Base-by-base conservation (phyloP, 1,284 basidiomycete species). In the Papiliotrema nemorosa region DNA sequence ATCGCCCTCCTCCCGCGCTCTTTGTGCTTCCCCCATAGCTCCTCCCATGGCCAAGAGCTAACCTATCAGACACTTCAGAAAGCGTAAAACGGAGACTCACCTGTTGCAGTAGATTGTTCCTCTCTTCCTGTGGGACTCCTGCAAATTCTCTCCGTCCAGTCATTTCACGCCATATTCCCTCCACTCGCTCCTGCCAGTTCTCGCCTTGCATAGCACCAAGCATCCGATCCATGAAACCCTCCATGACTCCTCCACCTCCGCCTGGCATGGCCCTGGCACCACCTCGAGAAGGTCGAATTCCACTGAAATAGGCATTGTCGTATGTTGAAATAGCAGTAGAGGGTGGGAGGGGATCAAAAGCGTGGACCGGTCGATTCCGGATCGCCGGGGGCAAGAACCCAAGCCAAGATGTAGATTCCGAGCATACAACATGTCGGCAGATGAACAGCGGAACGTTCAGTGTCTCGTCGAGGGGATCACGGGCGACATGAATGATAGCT, bases 271-370 rank as follows among this genome's bases (percentile, higher is more conserved):
- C 47, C 18, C 42, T 35, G n/a, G 16, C 20, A 14, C 48, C 33
- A 26, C 44, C 53, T 24, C 47, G 26, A 10, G 34, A 40, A 9
- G 50, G 22, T 24, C 56, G 45, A 6, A 80, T 74, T 1, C 81
- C 82, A 5, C 68, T 72, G 76, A 93, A 91, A 76, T 90, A 93
- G 21, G 71, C 73, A 2, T 79, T 74, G 54, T 90, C 79, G 70
- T 93, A 93, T 26, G 63, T 64, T 22, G 78, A 85, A 5, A 82
- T 60, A 2, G 70, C 66, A 2, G 79, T 75, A 2, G 80, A 79
- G 0, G 90, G 88, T 1, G 88, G 87, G 1, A 92, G 74, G 0
- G 89, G 89, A 65, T 93, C 90, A 58, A 85, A 92, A 3, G 85
- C 82, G 46, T 89, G 76, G 16, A 81, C 70, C 27, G 67, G 59